Evolutionary conservation across 306 rosid species (phyloP).

Genomic region (Cucurbita ficifolia): DNA sequence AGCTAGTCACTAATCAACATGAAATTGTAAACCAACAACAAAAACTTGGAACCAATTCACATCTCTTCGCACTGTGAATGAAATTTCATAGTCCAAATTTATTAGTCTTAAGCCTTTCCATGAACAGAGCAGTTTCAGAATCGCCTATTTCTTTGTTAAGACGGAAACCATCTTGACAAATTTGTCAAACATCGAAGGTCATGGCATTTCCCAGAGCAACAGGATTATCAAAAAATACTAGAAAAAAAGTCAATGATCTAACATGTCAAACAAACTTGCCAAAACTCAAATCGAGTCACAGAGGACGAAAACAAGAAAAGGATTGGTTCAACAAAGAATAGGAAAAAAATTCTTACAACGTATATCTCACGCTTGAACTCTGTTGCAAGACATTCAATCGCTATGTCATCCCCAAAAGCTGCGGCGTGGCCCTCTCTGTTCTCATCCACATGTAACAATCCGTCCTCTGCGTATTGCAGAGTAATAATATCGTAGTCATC

Average conservation of each 20-base stretch:
- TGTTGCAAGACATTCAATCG: constrained; percentile 96
- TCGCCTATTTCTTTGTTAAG: neutral
- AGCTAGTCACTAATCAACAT: neutral
- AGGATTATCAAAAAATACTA: neutral
- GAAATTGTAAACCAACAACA: neutral
- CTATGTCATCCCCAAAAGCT: constrained; percentile 95
- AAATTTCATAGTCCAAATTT: neutral
- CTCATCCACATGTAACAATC: constrained; percentile 73
- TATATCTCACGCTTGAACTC: constrained; percentile 87
- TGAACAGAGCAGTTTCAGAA: neutral
- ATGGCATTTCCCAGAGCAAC: neutral
- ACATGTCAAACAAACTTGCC: neutral
- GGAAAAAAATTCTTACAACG: constrained; percentile 52
- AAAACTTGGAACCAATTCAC: neutral
- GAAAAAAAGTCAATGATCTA: neutral
- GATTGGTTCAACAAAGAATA: constrained; percentile 3
- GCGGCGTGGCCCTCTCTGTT: constrained; percentile 86
- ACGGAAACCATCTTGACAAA: neutral
- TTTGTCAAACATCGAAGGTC: neutral
- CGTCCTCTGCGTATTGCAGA: constrained; percentile 89
- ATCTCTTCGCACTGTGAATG: neutral
- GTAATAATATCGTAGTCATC: constrained; percentile 90
- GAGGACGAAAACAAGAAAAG: neutral
- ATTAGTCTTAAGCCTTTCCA: neutral
- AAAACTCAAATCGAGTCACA: neutral